A percentile compares a stretch with the other conserved stretches of the same genome.
These are phyloP conservation scores for Phylloporus scabripes DNA, from an alignment of 768 basidiomycete species.

Conservation along the genomic window DNA sequence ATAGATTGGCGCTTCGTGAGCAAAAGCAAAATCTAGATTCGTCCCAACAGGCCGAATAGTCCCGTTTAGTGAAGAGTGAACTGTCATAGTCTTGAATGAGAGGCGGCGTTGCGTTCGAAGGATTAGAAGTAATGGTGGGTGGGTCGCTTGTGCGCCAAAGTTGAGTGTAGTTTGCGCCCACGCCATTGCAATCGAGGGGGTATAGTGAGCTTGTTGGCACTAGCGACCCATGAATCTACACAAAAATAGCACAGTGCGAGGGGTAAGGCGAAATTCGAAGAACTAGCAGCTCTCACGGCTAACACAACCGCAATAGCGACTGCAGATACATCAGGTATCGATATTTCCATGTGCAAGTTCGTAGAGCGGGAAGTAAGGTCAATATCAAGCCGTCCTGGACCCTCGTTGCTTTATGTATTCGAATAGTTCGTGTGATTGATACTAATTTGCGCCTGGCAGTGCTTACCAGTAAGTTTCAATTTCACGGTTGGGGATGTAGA, in stretches of 20 bases:
- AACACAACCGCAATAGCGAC: slow-evolving; percentile 2
- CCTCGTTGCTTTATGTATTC: too few relatives aligned
- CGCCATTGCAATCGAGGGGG: slow-evolving; percentile 47
- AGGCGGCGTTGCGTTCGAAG: slow-evolving; percentile 51
- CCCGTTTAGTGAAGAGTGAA: slow-evolving; percentile 49
- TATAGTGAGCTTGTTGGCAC: slow-evolving; percentile 34
- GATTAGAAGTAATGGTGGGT: slow-evolving; percentile 45
- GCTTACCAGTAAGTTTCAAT: too few relatives aligned
- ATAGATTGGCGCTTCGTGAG: slow-evolving; percentile 76
- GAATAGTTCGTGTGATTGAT: too few relatives aligned
- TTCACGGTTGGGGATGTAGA: too few relatives aligned
- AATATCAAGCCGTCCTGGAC: too few relatives aligned
- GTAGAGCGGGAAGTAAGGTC: too few relatives aligned
- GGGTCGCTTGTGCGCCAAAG: slow-evolving; percentile 35
- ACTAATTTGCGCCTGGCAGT: too few relatives aligned
- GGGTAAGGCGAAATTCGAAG: slow-evolving; percentile 8
- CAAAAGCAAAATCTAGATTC: slow-evolving; percentile 60
- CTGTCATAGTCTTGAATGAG: slow-evolving; percentile 55
- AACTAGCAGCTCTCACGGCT: neutral
- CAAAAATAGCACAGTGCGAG: slow-evolving; percentile 18
- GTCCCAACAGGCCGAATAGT: slow-evolving; percentile 55
- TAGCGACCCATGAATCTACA: neutral
- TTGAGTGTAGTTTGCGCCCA: slow-evolving; percentile 39
- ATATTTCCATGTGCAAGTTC: too few relatives aligned
- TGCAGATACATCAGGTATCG: too few relatives aligned